Evolutionary conservation across 208 protist species (phyloP).

Genomic region (Phytomonas francai): DNA sequence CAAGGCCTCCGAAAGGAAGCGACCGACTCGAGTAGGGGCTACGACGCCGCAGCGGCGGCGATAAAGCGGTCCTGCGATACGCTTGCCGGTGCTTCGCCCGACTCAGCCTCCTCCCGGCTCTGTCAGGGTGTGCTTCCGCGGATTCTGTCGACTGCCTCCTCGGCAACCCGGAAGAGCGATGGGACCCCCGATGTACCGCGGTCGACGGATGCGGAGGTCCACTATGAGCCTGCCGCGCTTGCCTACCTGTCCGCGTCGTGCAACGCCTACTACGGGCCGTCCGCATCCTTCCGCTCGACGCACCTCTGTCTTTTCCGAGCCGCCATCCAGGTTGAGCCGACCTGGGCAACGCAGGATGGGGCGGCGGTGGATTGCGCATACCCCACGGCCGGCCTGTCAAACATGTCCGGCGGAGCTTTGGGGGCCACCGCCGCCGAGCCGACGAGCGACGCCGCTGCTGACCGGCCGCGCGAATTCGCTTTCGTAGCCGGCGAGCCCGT

Average conservation of each 20-base stretch:
- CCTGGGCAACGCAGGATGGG: slow-evolving; percentile 34
- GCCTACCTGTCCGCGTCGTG: slow-evolving; percentile 33
- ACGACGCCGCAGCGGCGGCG: background rate
- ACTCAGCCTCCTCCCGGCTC: background rate
- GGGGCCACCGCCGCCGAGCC: background rate
- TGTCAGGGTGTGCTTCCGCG: background rate
- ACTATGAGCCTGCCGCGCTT: slow-evolving; percentile 33
- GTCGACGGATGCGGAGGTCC: slow-evolving; percentile 13
- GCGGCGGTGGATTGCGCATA: slow-evolving; percentile 26
- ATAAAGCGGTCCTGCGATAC: background rate
- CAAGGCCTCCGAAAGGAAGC: background rate
- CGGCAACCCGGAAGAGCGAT: background rate
- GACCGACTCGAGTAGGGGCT: background rate
- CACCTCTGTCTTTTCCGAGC: slow-evolving; percentile 69
- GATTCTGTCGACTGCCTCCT: background rate
- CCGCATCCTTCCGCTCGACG: slow-evolving; percentile 52
- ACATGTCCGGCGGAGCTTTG: background rate
- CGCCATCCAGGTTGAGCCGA: slow-evolving; percentile 56
- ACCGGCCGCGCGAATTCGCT: slow-evolving; percentile 36
- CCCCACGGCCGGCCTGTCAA: slow-evolving; percentile 1
- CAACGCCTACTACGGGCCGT: slow-evolving; percentile 45
- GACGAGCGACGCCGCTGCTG: slow-evolving; percentile 24
- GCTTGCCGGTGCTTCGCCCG: background rate
- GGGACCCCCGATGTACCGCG: background rate
- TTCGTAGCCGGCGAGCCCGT: slow-evolving; percentile 75